These are phyloP conservation scores for Naematelia encephala DNA, from an alignment of 768 basidiomycete species.

Conservation along the genomic window DNA sequence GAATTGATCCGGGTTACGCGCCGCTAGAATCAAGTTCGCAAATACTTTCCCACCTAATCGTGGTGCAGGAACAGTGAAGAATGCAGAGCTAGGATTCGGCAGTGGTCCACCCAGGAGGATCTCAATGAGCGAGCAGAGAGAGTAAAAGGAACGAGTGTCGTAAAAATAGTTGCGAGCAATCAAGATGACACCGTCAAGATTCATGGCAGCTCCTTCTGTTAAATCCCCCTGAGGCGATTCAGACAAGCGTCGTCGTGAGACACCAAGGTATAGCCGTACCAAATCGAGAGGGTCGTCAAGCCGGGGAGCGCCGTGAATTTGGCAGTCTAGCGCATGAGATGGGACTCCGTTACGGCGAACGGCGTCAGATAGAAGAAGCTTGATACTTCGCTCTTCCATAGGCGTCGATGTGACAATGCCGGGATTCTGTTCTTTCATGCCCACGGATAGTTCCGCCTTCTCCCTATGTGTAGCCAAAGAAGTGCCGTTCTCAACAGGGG, in stretches of 20 bases:
- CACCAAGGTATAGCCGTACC: neutral
- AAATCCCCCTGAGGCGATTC: neutral
- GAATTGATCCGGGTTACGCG: neutral
- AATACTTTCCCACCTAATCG: neutral
- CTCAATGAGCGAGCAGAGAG: neutral
- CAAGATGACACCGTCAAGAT: neutral
- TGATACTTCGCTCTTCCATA: neutral
- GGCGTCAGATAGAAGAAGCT: neutral
- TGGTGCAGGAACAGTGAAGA: neutral
- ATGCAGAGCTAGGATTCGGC: neutral
- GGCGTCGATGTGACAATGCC: neutral
- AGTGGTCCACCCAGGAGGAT: neutral
- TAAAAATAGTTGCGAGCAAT: neutral
- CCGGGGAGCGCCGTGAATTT: no score
- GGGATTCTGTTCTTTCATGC: neutral
- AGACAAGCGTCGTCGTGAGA: neutral
- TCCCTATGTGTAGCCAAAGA: no score
- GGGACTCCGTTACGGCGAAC: neutral
- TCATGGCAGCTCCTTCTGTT: neutral
- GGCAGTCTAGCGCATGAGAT: no score
- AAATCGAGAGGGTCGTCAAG: neutral
- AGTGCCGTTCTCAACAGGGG: no score
- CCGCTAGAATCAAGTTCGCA: neutral
- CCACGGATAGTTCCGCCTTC: no score
- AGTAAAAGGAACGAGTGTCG: neutral